Base-by-base conservation (phyloP, 1,284 basidiomycete species). In the Cystobasidiaceae sp. region DNA sequence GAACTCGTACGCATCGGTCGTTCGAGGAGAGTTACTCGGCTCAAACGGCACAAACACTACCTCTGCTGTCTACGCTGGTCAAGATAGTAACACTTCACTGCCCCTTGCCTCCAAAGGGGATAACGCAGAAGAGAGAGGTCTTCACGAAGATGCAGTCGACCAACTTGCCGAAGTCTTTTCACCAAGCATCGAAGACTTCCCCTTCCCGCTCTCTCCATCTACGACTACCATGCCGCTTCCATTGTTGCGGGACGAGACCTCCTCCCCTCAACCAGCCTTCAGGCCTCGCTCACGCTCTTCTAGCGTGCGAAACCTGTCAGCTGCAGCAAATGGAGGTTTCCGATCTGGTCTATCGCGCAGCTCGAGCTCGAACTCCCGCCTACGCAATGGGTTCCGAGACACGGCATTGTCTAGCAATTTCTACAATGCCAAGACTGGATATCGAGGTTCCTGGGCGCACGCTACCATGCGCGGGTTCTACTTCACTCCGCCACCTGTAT, bases 381-480 rank as follows among this genome's bases (percentile, higher is more conserved):
- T 11, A 4, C 13, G 13, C 27, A 50, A 32, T 50, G 25, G 8
- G 9, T 2, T 19, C 3, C 39, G 23, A 11, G 46, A 33, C 32
- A 60, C 34, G 17, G 8, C 50, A 23, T 25, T 46, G 30, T 48
- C 61, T n/a, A 64, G 37, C 28, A 64, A 50, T 27, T 56, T 64
- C 30, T 55, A 64, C 43, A 64, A 62, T 50, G 50, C 41, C 9
- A 46, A 56, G 30, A 64, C 61, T 15, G 61, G 61, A 19, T 64
- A 64, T 28, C 30, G 27, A 46, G 61, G 61, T 25, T 25, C 61
- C 27, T 64, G 51, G 51, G 61, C 61, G 11, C 46, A 64, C 49
- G 61, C 61, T 33, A 23, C 43, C 21, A 64, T 64, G 61, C 34
- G 52, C 13, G 61, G 61, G n/a, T 64, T 64, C 44, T 64, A 64